phyloP scores from a whole-genome alignment of 2,329 filamentous ascomycete genomes.

The Helicocarpus griseus region DNA sequence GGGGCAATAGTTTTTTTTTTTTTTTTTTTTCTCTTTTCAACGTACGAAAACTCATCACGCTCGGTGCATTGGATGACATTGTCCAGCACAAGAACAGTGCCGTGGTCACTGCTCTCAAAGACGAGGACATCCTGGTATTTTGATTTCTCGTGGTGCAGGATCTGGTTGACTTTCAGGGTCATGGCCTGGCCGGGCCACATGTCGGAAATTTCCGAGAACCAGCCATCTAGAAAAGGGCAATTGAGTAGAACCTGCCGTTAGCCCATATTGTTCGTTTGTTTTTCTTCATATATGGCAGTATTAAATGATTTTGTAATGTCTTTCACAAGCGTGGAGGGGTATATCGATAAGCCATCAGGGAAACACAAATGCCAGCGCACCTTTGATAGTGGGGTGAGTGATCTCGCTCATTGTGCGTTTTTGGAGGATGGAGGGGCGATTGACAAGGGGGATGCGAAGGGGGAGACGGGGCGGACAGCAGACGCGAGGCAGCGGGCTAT shows the following conservation, averaged over 20 bases:
- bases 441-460: neutral
- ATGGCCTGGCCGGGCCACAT: slow-evolving; percentile 99
- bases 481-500: neutral
- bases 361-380: slow-evolving; percentile 32
- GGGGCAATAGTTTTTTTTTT: neutral
- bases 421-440: neutral
- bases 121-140: slow-evolving; percentile 98
- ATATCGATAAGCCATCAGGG: neutral
- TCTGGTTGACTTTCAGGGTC: slow-evolving; percentile 95
- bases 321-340: no score
- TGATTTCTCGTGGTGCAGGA: slow-evolving; percentile 98
- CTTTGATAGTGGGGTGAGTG: slow-evolving; percentile 67
- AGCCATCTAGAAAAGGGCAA: slow-evolving; percentile 63
- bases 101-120: slow-evolving; percentile 96
- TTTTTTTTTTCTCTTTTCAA: slow-evolving; percentile 3
- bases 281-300: no score
- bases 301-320: no score
- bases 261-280: no score
- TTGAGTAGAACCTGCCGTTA: neutral
- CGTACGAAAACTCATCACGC: slow-evolving; percentile 88
- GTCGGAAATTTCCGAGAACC: slow-evolving; percentile 97
- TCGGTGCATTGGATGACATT: slow-evolving; percentile 99
- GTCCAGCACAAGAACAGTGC: slow-evolving; percentile 91
- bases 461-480: neutral
- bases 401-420: slow-evolving; percentile 55